Percentiles rank a stretch among this genome's conserved stretches.
Evolutionary conservation across 805 yeast species (phyloP).

Genomic region (Cyberlindnera misumaiensis): DNA sequence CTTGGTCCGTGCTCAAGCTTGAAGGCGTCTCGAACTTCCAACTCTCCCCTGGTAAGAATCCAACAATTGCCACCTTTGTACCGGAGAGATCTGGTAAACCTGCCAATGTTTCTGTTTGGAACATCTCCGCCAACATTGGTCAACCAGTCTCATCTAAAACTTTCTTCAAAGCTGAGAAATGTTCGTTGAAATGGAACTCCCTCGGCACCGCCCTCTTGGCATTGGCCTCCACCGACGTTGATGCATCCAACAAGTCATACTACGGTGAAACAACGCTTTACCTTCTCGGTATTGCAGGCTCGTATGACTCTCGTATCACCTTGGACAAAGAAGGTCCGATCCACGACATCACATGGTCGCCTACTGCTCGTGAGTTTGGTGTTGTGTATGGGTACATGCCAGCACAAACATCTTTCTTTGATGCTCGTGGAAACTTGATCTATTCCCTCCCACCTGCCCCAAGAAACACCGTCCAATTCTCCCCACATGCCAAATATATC

Average conservation of each 20-base stretch:
- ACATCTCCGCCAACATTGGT: constrained; percentile 45
- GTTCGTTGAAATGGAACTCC: constrained; percentile 88
- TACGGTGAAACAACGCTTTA: constrained; percentile 95
- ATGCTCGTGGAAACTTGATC: constrained; percentile 83
- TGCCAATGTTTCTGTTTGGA: constrained; percentile 78
- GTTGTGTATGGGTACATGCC: constrained; percentile 98
- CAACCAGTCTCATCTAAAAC: constrained; percentile 81
- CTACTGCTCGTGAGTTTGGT: constrained; percentile 93
- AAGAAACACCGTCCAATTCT: constrained; percentile 82
- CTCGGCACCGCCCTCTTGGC: constrained; percentile 93
- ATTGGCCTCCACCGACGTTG: constrained; percentile 92
- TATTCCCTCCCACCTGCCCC: constrained; percentile 81
- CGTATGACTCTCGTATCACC: constrained; percentile 81
- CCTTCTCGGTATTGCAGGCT: constrained; percentile 84
- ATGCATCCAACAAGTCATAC: constrained; percentile 85
- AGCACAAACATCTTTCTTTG: constrained; percentile 88
- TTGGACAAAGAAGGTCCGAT: constrained; percentile 93
- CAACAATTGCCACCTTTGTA: constrained; percentile 83
- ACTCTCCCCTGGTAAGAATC: constrained; percentile 81
- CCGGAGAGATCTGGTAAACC: constrained; percentile 88
- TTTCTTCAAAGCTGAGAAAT: constrained; percentile 92
- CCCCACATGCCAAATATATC: constrained; percentile 90
- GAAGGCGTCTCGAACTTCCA: constrained; percentile 55
- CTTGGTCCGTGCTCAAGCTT: constrained; percentile 50
- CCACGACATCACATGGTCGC: constrained; percentile 97